These are phyloP conservation scores for Penicillium janthinellum DNA, from an alignment of 2,329 filamentous ascomycete species.

Conservation along the genomic window DNA sequence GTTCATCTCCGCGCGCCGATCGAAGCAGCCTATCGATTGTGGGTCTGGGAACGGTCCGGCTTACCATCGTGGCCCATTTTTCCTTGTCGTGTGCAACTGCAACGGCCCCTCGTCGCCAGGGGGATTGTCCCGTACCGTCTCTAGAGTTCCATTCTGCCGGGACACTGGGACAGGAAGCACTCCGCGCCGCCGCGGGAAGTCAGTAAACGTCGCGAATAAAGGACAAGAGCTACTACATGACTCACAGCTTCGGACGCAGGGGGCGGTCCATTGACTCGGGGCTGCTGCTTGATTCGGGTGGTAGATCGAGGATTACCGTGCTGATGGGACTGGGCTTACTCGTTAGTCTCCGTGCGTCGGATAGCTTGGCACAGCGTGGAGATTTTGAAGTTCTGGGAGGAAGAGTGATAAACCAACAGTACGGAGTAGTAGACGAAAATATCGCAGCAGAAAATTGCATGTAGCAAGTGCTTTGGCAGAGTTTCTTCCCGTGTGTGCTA, in stretches of 20 bases:
- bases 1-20: conserved; percentile 20
- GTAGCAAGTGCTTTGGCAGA: neutral
- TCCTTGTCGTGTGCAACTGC: conserved; percentile 1
- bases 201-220: neutral
- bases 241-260: neutral
- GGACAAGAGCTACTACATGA: neutral
- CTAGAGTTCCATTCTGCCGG: conserved; percentile 13
- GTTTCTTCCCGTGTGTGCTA: conserved; percentile 17
- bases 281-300: conserved; percentile 5
- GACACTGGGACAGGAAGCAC: conserved; percentile 4
- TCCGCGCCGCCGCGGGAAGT: neutral
- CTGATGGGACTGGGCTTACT: conserved; percentile 3
- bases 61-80: conserved; percentile 13
- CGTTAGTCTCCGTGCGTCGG: neutral
- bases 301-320: neutral
- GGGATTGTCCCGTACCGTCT: conserved; percentile 9
- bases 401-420: too few relatives aligned
- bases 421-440: neutral
- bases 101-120: conserved; percentile 1
- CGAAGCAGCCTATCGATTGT: conserved; percentile 26
- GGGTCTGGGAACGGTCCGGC: conserved; percentile 29
- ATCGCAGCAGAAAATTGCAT: neutral
- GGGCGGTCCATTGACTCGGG: conserved; percentile 2
- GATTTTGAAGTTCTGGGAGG: neutral
- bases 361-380: neutral